Evolutionary conservation across 352 stramenopile species (phyloP), one percentile per base, ranked within the genome.

Genomic region (Elongisporangium prolatum): DNA sequence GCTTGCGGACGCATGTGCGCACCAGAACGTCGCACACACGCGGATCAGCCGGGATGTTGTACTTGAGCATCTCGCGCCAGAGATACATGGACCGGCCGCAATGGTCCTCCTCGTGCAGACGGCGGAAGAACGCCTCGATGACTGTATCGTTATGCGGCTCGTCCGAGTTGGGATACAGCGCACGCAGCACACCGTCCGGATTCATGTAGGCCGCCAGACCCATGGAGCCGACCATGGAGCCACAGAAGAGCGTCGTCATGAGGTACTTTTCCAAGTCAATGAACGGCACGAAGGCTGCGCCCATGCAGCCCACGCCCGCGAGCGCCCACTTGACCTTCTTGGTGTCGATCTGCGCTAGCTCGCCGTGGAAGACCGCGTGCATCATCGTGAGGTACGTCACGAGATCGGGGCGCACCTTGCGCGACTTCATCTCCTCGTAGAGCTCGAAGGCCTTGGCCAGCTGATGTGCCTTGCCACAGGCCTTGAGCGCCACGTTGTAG

Each of bases 341-440:
- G 17, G 76, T 72, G 51, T 95, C 74, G 21, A 95, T 67, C n/a
- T 61, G 51, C 9, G 79, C 75, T 34, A 91, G 65, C 44, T 93
- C 81, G 28, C 83, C 86, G 58, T 93, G 84, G 62, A 86, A 95
- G 24, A 95, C 86, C 1, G 81, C 86, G 64, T 93, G 86, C 83
- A 95, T 89, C 81, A 93, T 91, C 37, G 83, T 93, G 60, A 90
- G 89, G 67, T 91, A 92, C 25, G 86, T 95, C 37, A 89, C 73
- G 3, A 86, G 69, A 37, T 91, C 81, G 1, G 86, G 83, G 50
- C 69, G 44, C 64, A 93, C 89, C 57, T 80, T 74, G 50, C 69
- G 74, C 40, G 75, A 60, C 63, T 95, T 95, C 82, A 95, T 91
- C 60, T 91, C 82, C 50, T 93, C 86, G 62, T 95, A 95, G 48